Evolutionary conservation across 176 grass and related monocot species (phyloP).

Genomic region (Coix lacrymajobi): DNA sequence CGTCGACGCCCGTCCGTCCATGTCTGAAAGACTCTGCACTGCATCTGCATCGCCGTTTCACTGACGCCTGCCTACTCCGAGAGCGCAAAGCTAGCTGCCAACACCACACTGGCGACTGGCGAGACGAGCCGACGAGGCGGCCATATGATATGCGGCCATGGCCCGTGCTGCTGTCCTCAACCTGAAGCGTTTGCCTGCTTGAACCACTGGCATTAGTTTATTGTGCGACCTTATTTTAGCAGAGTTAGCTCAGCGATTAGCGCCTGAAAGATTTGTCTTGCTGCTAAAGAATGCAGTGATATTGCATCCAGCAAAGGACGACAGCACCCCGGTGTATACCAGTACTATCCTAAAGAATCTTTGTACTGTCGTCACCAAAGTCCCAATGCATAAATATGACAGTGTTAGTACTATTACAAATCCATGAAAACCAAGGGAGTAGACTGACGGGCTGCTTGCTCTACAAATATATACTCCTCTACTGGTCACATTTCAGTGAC

Average conservation of each 20-base stretch:
- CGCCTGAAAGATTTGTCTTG: slow-evolving; percentile 14
- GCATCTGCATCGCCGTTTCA: slow-evolving; percentile 4
- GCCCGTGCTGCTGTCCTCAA: background rate
- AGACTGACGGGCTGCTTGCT: background rate
- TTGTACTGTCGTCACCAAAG: background rate
- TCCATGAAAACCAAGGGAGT: background rate
- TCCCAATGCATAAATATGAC: background rate
- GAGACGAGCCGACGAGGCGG: too few species aligned
- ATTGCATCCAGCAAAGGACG: slow-evolving; percentile 6
- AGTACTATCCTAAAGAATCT: background rate
- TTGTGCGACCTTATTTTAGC: background rate
- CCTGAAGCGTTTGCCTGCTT: background rate
- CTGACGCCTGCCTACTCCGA: slow-evolving; percentile 5
- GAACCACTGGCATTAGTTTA: background rate
- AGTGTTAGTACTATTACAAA: background rate
- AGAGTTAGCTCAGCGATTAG: background rate
- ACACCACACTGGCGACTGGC: background rate
- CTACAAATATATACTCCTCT: too few species aligned
- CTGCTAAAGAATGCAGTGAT: background rate
- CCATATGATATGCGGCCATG: background rate
- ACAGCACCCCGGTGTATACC: background rate
- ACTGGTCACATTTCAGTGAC: background rate
- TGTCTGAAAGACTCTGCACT: background rate
- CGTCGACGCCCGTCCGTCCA: background rate
- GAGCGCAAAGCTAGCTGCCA: background rate